Base-by-base conservation (phyloP, 2,329 filamentous ascomycete genomes). In the Sporothrix humicola region DNA sequence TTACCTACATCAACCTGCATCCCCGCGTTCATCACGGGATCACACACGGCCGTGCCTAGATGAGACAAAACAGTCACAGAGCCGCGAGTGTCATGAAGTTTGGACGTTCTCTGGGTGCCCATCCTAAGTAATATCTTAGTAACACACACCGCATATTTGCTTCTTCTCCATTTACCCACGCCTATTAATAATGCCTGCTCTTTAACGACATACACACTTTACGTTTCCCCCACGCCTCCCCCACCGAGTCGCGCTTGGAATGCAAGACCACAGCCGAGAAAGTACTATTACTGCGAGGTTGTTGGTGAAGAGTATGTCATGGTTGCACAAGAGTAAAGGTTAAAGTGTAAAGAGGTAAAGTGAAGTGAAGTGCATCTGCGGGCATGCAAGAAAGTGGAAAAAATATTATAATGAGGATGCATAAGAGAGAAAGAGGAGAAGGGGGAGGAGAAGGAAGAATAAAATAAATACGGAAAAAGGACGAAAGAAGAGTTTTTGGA, bases 201-300 rank as follows among this genome's bases (percentile, higher is more conserved):
- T 59, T 26, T 37, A 5, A 37, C 31, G 31, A 37, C 31, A 37
- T 37, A 12, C 10, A 13, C 59, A 20, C n/a, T 3, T 42, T n/a
- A n/a, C n/a, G 4, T 3, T 56, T 26, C 8, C 4, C 26, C 58
- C 17, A 9, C 7, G 10, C 20, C 5, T 63, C 59, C 17, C 59
- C 59, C 37, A 63, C 31, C 17, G 31, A 63, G 31, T 8, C 2
- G 37, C 37, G 42, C 37, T 46, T 65, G 31, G 59, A n/a, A 65
- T 63, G 31, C 17, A 63, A 58, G 59, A n/a, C 58, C 17, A 42
- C 58, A 61, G 31, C 17, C 17, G 59, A 46, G n/a, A 65, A 59
- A 42, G 31, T 1, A 42, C 4, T 17, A n/a, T 4, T 3, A n/a
- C 9, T 17, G 10, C 3, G 37, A 63, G 31, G 17, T 17, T 20